Percentiles rank a stretch among this genome's conserved stretches.
Conservation (phyloP, 805 yeast genomes). For the Kluyveromyces nonfermentans region DNA sequence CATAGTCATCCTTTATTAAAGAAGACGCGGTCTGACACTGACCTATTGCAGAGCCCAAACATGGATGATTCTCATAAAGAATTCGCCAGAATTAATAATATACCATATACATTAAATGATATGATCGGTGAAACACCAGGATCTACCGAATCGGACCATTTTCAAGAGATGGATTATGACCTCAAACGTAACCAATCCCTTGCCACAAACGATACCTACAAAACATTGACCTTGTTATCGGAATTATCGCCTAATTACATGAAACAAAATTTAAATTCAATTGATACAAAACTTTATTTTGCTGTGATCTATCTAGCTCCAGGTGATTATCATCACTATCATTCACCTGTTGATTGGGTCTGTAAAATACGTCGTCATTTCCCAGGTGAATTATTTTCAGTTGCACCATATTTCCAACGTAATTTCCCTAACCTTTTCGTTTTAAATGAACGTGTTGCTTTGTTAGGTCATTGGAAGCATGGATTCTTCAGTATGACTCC, state of each 20-base stretch:
- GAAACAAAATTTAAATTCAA: slow-evolving; percentile 8
- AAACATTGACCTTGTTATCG: slow-evolving; percentile 32
- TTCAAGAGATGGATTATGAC: slow-evolving; percentile 40
- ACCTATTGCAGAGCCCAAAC: background rate
- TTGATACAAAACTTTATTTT: slow-evolving; percentile 55
- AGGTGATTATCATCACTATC: slow-evolving; percentile 96
- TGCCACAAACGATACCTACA: slow-evolving; percentile 22
- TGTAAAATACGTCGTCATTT: slow-evolving; percentile 88
- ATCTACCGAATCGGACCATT: slow-evolving; percentile 31
- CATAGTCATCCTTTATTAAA: slow-evolving; percentile 28
- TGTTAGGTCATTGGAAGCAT: slow-evolving; percentile 91
- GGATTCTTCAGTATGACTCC: slow-evolving; percentile 99
- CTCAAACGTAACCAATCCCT: slow-evolving; percentile 42
- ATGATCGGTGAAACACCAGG: slow-evolving; percentile 44
- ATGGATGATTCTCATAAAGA: slow-evolving; percentile 48
- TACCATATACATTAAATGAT: slow-evolving; percentile 60
- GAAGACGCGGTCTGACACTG: slow-evolving; percentile 17
- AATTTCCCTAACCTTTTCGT: slow-evolving; percentile 81
- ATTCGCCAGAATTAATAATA: slow-evolving; percentile 72
- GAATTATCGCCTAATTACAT: slow-evolving; percentile 21
- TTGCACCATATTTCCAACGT: slow-evolving; percentile 91
- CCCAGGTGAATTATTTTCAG: slow-evolving; percentile 90
- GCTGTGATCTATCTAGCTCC: slow-evolving; percentile 95
- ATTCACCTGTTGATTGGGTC: slow-evolving; percentile 95
- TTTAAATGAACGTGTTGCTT: slow-evolving; percentile 88